phyloP scores from a whole-genome alignment of 2,329 filamentous ascomycete genomes.

The Botrytis deweyae region DNA sequence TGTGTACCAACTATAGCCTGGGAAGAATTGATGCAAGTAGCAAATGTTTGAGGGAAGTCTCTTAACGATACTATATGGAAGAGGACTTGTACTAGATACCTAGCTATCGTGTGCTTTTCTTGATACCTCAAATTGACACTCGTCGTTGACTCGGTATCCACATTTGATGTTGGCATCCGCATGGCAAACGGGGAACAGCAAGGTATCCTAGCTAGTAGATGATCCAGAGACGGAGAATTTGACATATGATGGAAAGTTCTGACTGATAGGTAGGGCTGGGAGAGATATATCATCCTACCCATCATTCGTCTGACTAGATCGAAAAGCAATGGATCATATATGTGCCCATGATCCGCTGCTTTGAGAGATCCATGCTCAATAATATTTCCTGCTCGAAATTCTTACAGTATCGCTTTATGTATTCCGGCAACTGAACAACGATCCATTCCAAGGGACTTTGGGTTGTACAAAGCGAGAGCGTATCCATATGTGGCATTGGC shows the following conservation, averaged over 20 bases:
- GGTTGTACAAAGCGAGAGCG: neutral
- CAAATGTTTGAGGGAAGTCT: neutral
- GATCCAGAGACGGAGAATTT: neutral
- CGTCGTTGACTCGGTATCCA: constrained; percentile 10
- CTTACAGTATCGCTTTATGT: neutral
- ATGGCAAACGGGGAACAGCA: constrained; percentile 2
- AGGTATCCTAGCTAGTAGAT: constrained; percentile 6
- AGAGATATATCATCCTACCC: neutral
- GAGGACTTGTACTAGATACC: neutral
- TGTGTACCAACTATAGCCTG: neutral
- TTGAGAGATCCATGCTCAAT: neutral
- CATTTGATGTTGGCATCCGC: constrained; percentile 2
- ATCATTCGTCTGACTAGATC: neutral
- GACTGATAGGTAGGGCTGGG: neutral
- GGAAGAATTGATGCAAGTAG: neutral
- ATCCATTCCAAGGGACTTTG: neutral
- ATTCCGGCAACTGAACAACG: neutral
- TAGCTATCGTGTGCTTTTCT: neutral
- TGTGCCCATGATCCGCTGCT: neutral
- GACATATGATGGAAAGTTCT: neutral
- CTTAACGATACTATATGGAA: neutral
- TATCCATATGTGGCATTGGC: neutral
- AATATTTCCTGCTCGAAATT: neutral
- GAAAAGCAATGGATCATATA: neutral
- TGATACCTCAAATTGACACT: neutral